phyloP scores from a whole-genome alignment of 2,329 filamentous ascomycete genomes.

The Fusarium hostae region DNA sequence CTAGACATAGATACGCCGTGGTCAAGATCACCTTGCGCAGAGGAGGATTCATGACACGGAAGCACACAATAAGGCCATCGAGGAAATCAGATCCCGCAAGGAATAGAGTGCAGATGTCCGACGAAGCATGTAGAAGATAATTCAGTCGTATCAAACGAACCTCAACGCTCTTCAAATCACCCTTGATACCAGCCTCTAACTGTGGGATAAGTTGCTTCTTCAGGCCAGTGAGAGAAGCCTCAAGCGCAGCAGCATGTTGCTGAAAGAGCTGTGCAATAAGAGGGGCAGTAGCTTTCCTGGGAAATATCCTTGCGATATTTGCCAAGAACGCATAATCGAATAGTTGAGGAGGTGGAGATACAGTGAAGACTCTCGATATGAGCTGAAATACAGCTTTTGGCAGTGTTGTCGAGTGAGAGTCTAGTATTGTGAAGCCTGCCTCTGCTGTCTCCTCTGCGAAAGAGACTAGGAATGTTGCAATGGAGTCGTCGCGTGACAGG shows the following conservation, averaged over 20 bases:
- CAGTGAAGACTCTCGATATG: conserved; percentile 64
- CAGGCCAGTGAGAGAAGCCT: conserved; percentile 65
- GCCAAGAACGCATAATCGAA: conserved; percentile 75
- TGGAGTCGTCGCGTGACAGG: conserved; percentile 66
- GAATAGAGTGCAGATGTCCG: conserved; percentile 69
- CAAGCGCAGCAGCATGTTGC: conserved; percentile 60
- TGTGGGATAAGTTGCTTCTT: conserved; percentile 72
- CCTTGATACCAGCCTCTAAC: conserved; percentile 70
- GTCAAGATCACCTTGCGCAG: conserved; percentile 76
- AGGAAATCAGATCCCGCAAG: conserved; percentile 89
- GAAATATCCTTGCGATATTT: conserved; percentile 74
- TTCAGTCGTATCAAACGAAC: conserved; percentile 68
- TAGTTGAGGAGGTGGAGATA: conserved; percentile 57
- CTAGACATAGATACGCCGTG: conserved; percentile 78
- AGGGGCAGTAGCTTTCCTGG: conserved; percentile 68
- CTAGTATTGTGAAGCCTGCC: conserved; percentile 51
- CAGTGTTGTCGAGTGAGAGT: conserved; percentile 57
- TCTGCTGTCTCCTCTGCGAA: conserved; percentile 69
- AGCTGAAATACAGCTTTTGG: conserved; percentile 74
- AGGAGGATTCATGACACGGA: conserved; percentile 70
- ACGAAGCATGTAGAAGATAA: conserved; percentile 70
- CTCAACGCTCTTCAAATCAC: conserved; percentile 66
- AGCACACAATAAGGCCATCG: conserved; percentile 77
- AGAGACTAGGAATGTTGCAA: conserved; percentile 72
- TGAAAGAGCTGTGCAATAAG: conserved; percentile 63